Conservation (phyloP, 164 flowering plant species). For the Nelumbo lutea region DNA sequence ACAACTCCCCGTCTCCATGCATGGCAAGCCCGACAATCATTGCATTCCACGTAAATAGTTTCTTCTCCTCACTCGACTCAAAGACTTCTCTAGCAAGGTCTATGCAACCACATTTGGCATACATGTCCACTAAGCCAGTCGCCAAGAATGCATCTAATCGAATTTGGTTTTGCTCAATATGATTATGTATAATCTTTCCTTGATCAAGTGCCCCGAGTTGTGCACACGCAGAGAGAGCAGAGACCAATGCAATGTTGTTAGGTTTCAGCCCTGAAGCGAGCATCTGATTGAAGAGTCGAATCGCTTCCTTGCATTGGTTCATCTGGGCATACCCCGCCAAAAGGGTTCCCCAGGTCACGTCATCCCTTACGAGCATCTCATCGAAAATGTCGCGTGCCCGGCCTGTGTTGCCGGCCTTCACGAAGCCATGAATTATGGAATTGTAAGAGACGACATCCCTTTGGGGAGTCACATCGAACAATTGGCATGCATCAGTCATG, state of each 20-base stretch:
- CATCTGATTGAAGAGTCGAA: conserved; percentile 45
- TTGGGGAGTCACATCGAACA: conserved; percentile 36
- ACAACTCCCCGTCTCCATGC: conserved; percentile 49
- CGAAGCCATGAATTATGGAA: conserved; percentile 47
- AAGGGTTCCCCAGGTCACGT: conserved; percentile 64
- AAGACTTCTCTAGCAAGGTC: conserved; percentile 47
- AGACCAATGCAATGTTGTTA: conserved; percentile 46
- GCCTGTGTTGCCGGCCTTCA: conserved; percentile 42
- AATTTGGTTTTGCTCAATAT: conserved; percentile 30
- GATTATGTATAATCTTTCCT: conserved; percentile 46
- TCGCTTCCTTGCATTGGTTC: conserved; percentile 36
- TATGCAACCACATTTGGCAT: conserved; percentile 75
- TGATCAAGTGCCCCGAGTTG: conserved; percentile 50
- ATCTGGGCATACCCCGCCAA: conserved; percentile 55
- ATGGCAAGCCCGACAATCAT: conserved; percentile 66
- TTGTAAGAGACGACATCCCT: conserved; percentile 60
- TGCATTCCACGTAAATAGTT: conserved; percentile 75
- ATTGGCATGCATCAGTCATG: conserved; percentile 24
- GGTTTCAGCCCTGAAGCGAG: conserved; percentile 26
- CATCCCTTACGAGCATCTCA: conserved; percentile 43
- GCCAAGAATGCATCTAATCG: conserved; percentile 35
- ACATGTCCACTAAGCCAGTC: conserved; percentile 72
- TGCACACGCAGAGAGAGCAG: conserved; percentile 68
- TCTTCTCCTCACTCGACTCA: conserved; percentile 38
- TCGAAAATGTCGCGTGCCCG: conserved; percentile 49